Evolutionary conservation across 805 yeast species (phyloP), one percentile per base, ranked within the genome.

Genomic region (Naumovozyma dairenensis): DNA sequence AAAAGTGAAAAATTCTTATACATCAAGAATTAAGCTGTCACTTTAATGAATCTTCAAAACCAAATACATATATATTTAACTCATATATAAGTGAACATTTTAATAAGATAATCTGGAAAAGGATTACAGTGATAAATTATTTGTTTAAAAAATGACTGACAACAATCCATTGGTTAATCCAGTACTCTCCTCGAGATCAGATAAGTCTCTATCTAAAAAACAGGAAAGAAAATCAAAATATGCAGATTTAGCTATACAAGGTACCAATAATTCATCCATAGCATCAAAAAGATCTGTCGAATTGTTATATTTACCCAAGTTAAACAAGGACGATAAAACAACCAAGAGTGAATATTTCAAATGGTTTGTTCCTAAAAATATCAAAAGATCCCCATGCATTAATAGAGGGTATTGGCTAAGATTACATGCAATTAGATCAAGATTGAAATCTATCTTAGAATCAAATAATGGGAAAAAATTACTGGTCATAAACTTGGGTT

Each of bases 401-500:
- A 83, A 83, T 48, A 60, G 93, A 44, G 93, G 93, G 0, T 82
- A 82, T 55, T 82, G 92, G 87, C 62, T 80, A 8, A 63, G 94
- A 37, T 75, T 82, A 74, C 75, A 77, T 45, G 73, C 83, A 3
- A 76, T 83, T 32, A 67, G 72, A 39, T 63, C 64, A 27, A 56
- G 72, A 25, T 61, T 81, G 10, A 57, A 63, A 18, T 57, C 66
- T 17, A 72, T 81, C n/a, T 51, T 69, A 2, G 51, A 58, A 16
- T 51, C 43, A 3, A 17, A 50, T 39, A 2, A 45, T 6, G 40
- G 42, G 2, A 38, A 43, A 13, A 55, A 59, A 32, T 60, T 71
- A 5, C 50, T 59, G 9, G 63, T 83, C 1, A 65, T 82, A 19
- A 82, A 82, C 54, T 57, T 82, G 19, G 94, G 94, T 2, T 82